Conservation (phyloP, 495 filamentous ascomycete genomes). For the Aspergillus funiculosus region DNA sequence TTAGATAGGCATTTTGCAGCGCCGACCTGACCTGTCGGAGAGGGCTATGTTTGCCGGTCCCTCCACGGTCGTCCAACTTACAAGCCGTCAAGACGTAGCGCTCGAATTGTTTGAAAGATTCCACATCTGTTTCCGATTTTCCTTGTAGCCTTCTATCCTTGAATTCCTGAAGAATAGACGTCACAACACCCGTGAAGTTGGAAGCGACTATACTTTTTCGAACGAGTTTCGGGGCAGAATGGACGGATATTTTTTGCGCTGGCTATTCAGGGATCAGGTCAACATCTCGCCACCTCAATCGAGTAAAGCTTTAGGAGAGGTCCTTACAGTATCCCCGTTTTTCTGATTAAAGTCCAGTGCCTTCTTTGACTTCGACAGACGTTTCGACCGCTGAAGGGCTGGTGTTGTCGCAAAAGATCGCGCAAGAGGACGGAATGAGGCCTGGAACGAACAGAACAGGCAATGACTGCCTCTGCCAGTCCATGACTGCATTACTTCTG, state of each 20-base stretch:
- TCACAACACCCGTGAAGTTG: slow-evolving; percentile 30
- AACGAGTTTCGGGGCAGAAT: background rate
- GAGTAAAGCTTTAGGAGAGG: background rate
- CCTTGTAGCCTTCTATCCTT: slow-evolving; percentile 14
- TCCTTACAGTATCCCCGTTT: background rate
- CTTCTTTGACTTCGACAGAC: slow-evolving; percentile 10
- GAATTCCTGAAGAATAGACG: slow-evolving; percentile 24
- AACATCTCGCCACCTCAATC: background rate
- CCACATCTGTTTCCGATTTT: background rate
- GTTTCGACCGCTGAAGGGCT: slow-evolving; percentile 24
- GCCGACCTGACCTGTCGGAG: slow-evolving; percentile 25
- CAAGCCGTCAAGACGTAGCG: slow-evolving; percentile 35
- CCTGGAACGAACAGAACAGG: slow-evolving; percentile 31
- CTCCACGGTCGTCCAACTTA: slow-evolving; percentile 20
- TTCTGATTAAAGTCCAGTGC: background rate
- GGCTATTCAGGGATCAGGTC: background rate
- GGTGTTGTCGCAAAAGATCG: slow-evolving; percentile 34
- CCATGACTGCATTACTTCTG: slow-evolving; percentile 38
- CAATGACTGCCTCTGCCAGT: slow-evolving; percentile 29
- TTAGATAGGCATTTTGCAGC: slow-evolving; percentile 53
- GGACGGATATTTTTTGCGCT: background rate
- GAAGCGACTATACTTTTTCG: slow-evolving; percentile 8
- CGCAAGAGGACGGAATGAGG: slow-evolving; percentile 20
- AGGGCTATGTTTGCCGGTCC: slow-evolving; percentile 13
- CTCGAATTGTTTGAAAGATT: slow-evolving; percentile 32